A percentile compares a stretch with the other conserved stretches of the same genome.
These are phyloP conservation scores for Raphanus sativus DNA, from an alignment of 345 rosid species.

Conservation along the genomic window DNA sequence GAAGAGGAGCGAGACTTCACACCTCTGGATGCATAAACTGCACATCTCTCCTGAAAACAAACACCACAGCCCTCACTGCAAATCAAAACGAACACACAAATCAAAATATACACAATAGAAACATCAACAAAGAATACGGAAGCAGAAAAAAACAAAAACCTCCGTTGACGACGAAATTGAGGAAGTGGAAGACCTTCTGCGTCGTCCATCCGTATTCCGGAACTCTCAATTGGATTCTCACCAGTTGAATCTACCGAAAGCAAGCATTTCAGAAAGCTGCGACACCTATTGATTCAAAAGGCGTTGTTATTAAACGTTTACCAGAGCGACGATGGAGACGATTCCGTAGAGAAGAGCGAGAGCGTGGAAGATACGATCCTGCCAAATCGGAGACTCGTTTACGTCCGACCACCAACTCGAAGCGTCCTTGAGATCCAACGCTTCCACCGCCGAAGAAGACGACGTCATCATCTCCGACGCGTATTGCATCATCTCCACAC, in stretches of 20 bases:
- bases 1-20: not conserved
- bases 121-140: not conserved
- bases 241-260: constrained; percentile 62
- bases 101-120: not conserved
- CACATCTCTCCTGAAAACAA: constrained; percentile 62
- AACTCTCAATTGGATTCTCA: constrained; percentile 84
- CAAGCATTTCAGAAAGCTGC: not conserved
- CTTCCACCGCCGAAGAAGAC: constrained; percentile 35
- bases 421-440: constrained; percentile 50
- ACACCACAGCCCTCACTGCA: constrained; percentile 67
- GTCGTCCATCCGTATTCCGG: constrained; percentile 98
- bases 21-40: constrained; percentile 66
- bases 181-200: constrained; percentile 90
- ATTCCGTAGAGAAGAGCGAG: constrained; percentile 68
- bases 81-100: not conserved
- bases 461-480: constrained; percentile 32
- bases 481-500: constrained; percentile 25
- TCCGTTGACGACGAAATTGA: constrained; percentile 86
- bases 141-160: constrained; percentile 38
- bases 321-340: constrained; percentile 74
- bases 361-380: constrained; percentile 73
- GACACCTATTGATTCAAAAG: not conserved
- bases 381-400: constrained; percentile 70
- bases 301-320: constrained; percentile 18
- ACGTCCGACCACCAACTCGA: constrained; percentile 71